These are phyloP conservation scores for Trichoderma aggressivum DNA, from an alignment of 2,329 filamentous ascomycete genomes.

Conservation along the genomic window DNA sequence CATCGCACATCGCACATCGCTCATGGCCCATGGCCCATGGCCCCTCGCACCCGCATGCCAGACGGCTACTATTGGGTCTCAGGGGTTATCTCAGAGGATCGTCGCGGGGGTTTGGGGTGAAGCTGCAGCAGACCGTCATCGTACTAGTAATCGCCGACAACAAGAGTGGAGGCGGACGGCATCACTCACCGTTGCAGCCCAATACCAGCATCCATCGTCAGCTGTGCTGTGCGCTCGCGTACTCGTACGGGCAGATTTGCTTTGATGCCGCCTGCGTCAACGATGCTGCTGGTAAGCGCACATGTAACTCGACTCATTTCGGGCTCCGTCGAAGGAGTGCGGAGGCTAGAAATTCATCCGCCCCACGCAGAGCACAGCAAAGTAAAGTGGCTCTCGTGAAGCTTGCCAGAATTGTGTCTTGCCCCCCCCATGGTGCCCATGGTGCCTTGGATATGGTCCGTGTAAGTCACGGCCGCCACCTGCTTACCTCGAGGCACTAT, in stretches of 20 bases:
- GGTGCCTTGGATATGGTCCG: neutral
- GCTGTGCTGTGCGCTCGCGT: neutral
- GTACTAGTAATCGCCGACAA: neutral
- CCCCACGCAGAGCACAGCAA: neutral
- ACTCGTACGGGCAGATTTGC: neutral
- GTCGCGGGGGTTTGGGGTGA: constrained; percentile 11
- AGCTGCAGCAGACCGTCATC: constrained; percentile 16
- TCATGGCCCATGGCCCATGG: neutral
- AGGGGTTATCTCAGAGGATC: constrained; percentile 13
- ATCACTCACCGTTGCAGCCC: constrained; percentile 8
- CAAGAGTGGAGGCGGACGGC: constrained; percentile 6
- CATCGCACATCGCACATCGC: rapidly evolving
- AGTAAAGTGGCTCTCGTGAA: neutral
- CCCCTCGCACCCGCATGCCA: neutral
- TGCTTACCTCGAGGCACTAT: neutral
- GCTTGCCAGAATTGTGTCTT: neutral
- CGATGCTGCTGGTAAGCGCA: constrained; percentile 6
- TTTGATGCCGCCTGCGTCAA: neutral
- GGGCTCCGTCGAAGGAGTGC: neutral
- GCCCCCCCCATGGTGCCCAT: neutral
- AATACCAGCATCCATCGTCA: neutral
- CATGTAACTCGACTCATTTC: constrained; percentile 1
- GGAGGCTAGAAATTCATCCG: constrained; percentile 10
- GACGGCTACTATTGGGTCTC: constrained; percentile 7
- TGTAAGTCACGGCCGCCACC: neutral